A percentile compares a stretch with the other conserved stretches of the same genome.
phyloP scores from a whole-genome alignment of 805 yeast species.

The Wickerhamomyces rabaulensis region DNA sequence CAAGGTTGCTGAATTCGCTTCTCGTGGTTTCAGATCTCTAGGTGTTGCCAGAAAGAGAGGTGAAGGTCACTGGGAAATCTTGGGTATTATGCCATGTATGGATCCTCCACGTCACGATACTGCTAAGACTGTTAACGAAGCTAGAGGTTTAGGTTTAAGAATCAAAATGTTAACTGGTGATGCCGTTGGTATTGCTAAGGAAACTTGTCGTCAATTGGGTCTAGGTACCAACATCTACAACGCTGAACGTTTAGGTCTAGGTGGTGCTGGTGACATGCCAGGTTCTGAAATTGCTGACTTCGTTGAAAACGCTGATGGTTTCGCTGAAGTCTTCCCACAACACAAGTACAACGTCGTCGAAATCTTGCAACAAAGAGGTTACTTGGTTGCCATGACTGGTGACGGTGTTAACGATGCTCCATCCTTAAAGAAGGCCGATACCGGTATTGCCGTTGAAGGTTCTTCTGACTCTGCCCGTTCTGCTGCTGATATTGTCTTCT shows the following conservation, averaged over 20 bases:
- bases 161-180: constrained; percentile 99
- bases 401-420: constrained; percentile 99
- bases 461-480: constrained; percentile 96
- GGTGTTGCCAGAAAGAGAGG: constrained; percentile 99
- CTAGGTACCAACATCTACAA: constrained; percentile 94
- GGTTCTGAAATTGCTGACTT: constrained; percentile 97
- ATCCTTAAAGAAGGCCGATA: constrained; percentile 91
- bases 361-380: constrained; percentile 92
- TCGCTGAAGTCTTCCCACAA: constrained; percentile 98
- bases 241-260: constrained; percentile 94
- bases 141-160: constrained; percentile 85
- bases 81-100: constrained; percentile 98
- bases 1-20: constrained; percentile 96
- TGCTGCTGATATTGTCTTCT: constrained; percentile 94
- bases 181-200: constrained; percentile 98
- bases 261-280: constrained; percentile 90
- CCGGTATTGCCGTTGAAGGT: constrained; percentile 98
- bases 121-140: constrained; percentile 90
- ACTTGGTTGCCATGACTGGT: constrained; percentile 98
- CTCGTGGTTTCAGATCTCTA: constrained; percentile 96
- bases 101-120: constrained; percentile 99
- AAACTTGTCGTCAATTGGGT: constrained; percentile 96
- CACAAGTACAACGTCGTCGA: constrained; percentile 95
- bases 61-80: constrained; percentile 96
- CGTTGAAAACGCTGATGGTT: constrained; percentile 97